Evolutionary conservation across 1,139 yeast genomes (phyloP).

Genomic region (Zygoascus meyerae): DNA sequence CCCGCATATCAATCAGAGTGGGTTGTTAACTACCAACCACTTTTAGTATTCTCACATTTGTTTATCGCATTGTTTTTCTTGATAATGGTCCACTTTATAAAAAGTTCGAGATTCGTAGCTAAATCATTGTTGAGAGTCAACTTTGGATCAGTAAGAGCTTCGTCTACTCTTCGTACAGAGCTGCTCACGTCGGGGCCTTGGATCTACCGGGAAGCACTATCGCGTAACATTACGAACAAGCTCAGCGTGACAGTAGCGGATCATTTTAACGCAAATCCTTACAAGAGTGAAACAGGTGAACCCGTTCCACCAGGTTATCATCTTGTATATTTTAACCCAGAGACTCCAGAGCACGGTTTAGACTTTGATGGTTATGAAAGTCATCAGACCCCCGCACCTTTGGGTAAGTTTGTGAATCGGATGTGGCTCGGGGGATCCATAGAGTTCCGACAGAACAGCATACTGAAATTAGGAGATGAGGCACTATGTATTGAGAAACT

Average conservation of each 20-base stretch:
- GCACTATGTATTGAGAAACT: conserved; percentile 27
- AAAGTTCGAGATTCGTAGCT: no score
- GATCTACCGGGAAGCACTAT: conserved; percentile 21
- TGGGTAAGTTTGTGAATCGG: conserved; percentile 45
- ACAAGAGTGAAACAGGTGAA: conserved; percentile 17
- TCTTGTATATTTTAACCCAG: conserved; percentile 57
- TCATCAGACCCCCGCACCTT: conserved; percentile 60
- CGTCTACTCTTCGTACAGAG: no score
- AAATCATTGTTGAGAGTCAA: no score
- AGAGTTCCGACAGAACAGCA: conserved; percentile 34
- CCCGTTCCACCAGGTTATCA: conserved; percentile 53
- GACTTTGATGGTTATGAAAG: conserved; percentile 78
- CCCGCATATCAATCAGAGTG: no score
- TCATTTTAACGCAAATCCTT: conserved; percentile 18
- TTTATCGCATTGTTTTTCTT: no score
- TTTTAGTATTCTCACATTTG: no score
- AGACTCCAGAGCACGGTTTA: conserved; percentile 44
- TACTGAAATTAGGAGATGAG: conserved; percentile 35
- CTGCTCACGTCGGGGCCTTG: conserved; percentile 23
- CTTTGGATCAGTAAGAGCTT: no score
- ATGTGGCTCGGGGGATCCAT: conserved; percentile 80
- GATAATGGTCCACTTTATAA: no score
- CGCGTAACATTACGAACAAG: conserved; percentile 20
- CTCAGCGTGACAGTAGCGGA: conserved; percentile 25
- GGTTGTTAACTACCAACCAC: no score